Conservation (phyloP, 805 yeast genomes). For the Saturnispora zaruensis region DNA sequence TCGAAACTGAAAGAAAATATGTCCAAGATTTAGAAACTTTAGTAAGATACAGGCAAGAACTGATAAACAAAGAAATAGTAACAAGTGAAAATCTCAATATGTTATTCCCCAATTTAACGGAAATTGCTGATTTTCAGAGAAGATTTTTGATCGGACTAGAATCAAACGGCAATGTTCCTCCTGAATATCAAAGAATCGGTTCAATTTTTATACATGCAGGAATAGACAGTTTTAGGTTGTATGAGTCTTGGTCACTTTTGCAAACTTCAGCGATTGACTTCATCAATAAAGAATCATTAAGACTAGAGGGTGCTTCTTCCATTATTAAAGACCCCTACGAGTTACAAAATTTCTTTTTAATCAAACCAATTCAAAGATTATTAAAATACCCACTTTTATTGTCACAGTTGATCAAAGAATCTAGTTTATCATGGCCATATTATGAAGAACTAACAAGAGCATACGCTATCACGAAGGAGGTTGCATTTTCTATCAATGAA, state of each 20-base stretch:
- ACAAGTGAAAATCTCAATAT: conserved; percentile 72
- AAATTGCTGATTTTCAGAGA: conserved; percentile 85
- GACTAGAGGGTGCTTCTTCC: conserved; percentile 44
- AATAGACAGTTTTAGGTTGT: conserved; percentile 67
- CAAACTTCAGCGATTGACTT: conserved; percentile 82
- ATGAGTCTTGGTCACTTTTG: conserved; percentile 91
- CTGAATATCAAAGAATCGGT: conserved; percentile 76
- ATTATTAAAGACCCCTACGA: conserved; percentile 81
- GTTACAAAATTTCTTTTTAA: conserved; percentile 75
- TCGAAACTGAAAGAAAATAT: conserved; percentile 86
- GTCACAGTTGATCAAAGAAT: conserved; percentile 60
- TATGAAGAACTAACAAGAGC: conserved; percentile 68
- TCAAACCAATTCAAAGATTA: conserved; percentile 94
- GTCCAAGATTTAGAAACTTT: conserved; percentile 84
- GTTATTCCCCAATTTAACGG: conserved; percentile 77
- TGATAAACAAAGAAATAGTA: conserved; percentile 55
- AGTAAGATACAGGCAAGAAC: conserved; percentile 56
- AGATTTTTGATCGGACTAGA: conserved; percentile 83
- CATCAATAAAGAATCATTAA: conserved; percentile 53
- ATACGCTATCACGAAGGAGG: conserved; percentile 64
- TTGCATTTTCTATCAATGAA: conserved; percentile 84
- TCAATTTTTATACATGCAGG: conserved; percentile 81
- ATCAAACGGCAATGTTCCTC: conserved; percentile 70
- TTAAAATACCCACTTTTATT: conserved; percentile 87
- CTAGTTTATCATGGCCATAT: conserved; percentile 43